Evolutionary conservation across 306 rosid genomes (phyloP), one percentile per base, ranked within the genome.

Genomic region (Albizia julibrissin): DNA sequence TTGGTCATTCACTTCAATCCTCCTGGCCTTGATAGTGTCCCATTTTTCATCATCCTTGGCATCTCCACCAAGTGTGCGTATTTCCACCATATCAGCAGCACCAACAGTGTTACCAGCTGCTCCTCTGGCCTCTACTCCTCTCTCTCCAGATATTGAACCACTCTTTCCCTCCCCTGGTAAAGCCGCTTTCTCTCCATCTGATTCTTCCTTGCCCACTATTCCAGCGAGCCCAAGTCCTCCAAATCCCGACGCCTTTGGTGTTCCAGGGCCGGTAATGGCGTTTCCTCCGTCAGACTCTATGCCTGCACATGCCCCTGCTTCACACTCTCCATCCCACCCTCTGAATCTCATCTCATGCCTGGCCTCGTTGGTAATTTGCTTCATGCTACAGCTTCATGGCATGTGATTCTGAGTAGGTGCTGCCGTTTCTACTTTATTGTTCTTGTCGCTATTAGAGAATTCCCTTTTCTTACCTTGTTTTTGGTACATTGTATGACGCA

Each of bases 181-280:
- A 64, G 62, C 46, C 10, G 86, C 90, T 76, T 58, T 8, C 27
- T 59, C 90, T 72, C 90, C 90, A 2, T 58, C 86, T 42, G 90
- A 87, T 12, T 84, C 86, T 2, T 82, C 90, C 42, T 15, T 85
- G 29, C 90, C 90, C 3, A 87, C 86, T 15, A 87, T 87, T 49
- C 88, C 90, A 72, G 80, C 90, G 52, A 82, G 83, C 40, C 90
- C 88, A 0, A 87, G 88, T 66, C 90, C 90, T 76, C 90, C 90
- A 39, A 87, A 87, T 74, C 86, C 90, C 0, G 88, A 83, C 31
- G 49, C 8, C 14, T 24, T 44, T 0, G 71, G 54, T 39, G 70
- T 33, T 77, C 85, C 78, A n/a, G 83, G 83, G 29, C 49, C 87
- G 22, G 72, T 40, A 22, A 46, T 78, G 78, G 85, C 89, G 78